Evolutionary conservation across 371 early-diverging fungal species (phyloP), one percentile per base, ranked within the genome.

Genomic region (Mortierella sp.): DNA sequence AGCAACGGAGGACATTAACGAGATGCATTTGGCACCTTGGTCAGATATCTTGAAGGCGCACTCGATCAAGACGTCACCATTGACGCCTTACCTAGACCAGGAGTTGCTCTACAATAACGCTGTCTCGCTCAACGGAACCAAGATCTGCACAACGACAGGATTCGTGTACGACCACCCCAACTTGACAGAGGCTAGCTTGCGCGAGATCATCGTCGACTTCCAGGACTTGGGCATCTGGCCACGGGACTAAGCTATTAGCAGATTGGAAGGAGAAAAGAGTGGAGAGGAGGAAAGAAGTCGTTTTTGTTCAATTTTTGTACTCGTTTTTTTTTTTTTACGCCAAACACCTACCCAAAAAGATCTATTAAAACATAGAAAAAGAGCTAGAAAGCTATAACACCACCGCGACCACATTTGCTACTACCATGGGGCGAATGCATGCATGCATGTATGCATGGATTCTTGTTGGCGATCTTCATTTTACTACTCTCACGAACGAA

Each of bases 81-180:
- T 98, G 75, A 97, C 97, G 18, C 99, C 99, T 6, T 98, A 97
- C 86, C 83, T 98, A 65, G 98, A 98, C 87, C 91, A 95, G 76
- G 99, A 98, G 83, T 88, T 97, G 38, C 89, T 97, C 54, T 94
- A 94, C 80, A 96, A 96, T 88, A 94, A 97, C 77, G 92, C 95
- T 0, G 80, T 97, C 49, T 94, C 92, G 35, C 88, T 96, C 27
- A 95, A 97, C 78, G 97, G 97, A 1, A 87, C 91, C 60, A 94
- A 95, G 89, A 95, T 96, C 82, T 94, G 93, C 79, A 85, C 82
- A 16, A 90, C 88, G 24, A 92, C 95, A 0, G 95, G 94, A 0
- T 97, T 96, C 83, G 78, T 71, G 5, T 97, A 96, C 84, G 79
- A 81, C 41, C 91, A 94, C 43, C 97, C 97, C 7, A 74, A 91